Percentiles rank a stretch among this genome's conserved stretches.
phyloP scores from a whole-genome alignment of 2,329 filamentous ascomycete genomes.

The Hawksworthiomyces lignivorus region DNA sequence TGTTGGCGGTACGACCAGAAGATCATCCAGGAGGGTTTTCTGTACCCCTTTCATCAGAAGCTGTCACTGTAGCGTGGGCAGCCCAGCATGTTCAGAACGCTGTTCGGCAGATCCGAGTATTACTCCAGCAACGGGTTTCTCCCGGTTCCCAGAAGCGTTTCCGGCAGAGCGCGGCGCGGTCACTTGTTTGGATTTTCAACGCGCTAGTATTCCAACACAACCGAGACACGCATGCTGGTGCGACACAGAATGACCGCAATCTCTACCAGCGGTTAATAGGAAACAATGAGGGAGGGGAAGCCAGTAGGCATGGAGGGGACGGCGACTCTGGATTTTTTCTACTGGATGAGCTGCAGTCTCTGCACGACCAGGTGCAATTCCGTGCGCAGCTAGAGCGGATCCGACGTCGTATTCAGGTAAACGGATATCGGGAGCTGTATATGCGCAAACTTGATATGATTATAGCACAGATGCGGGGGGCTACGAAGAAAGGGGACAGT shows the following conservation, averaged over 20 bases:
- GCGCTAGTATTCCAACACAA: slow-evolving; percentile 31
- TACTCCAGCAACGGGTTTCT: slow-evolving; percentile 21
- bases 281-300: slow-evolving; percentile 20
- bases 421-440: slow-evolving; percentile 14
- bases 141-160: slow-evolving; percentile 29
- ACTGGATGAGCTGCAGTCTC: slow-evolving; percentile 33
- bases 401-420: slow-evolving; percentile 13
- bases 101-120: slow-evolving; percentile 35
- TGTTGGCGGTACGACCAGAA: slow-evolving; percentile 28
- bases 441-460: slow-evolving; percentile 12
- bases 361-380: slow-evolving; percentile 38
- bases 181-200: slow-evolving; percentile 40
- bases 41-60: too few relatives aligned
- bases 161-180: slow-evolving; percentile 36
- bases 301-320: slow-evolving; percentile 21
- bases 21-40: too few relatives aligned
- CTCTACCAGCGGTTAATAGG: slow-evolving; percentile 43
- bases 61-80: slow-evolving; percentile 41
- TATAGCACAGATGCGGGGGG: slow-evolving; percentile 9
- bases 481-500: too few relatives aligned
- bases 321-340: slow-evolving; percentile 27
- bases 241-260: slow-evolving; percentile 31
- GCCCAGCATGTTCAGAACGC: slow-evolving; percentile 37
- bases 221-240: slow-evolving; percentile 28
- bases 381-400: slow-evolving; percentile 29